phyloP scores from a whole-genome alignment of 2,329 filamentous ascomycete genomes.

The Amesomyces nigricolor region DNA sequence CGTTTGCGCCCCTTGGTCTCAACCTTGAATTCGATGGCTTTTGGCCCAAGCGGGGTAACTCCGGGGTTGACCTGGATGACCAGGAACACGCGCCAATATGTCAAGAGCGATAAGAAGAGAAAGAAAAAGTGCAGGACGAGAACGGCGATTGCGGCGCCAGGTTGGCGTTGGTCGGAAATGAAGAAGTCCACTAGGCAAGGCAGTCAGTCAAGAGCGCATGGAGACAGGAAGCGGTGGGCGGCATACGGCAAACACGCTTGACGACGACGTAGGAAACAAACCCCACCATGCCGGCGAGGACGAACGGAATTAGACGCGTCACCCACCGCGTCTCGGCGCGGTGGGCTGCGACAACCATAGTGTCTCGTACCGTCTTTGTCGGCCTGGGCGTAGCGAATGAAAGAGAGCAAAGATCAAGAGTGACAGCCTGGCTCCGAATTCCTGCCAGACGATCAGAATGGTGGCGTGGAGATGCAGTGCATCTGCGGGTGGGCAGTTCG shows the following conservation, averaged over 20 bases:
- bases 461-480: constrained; percentile 3
- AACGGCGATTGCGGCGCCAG: constrained; percentile 60
- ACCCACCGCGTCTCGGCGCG: constrained; percentile 37
- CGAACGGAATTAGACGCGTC: constrained; percentile 61
- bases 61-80: constrained; percentile 67
- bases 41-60: constrained; percentile 60
- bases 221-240: constrained; percentile 8
- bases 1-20: constrained; percentile 14
- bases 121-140: constrained; percentile 69
- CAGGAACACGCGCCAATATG: constrained; percentile 67
- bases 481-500: not conserved
- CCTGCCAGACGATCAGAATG: not conserved
- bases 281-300: constrained; percentile 60
- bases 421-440: not conserved
- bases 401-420: not conserved
- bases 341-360: constrained; percentile 24
- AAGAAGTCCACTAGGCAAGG: constrained; percentile 62
- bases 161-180: constrained; percentile 43
- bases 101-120: constrained; percentile 57
- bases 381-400: not conserved
- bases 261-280: constrained; percentile 69
- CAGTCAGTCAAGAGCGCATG: not conserved
- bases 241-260: constrained; percentile 61
- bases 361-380: not conserved
- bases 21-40: constrained; percentile 21